Evolutionary conservation across 208 protist species (phyloP).

Genomic region (Lotmaria passim): DNA sequence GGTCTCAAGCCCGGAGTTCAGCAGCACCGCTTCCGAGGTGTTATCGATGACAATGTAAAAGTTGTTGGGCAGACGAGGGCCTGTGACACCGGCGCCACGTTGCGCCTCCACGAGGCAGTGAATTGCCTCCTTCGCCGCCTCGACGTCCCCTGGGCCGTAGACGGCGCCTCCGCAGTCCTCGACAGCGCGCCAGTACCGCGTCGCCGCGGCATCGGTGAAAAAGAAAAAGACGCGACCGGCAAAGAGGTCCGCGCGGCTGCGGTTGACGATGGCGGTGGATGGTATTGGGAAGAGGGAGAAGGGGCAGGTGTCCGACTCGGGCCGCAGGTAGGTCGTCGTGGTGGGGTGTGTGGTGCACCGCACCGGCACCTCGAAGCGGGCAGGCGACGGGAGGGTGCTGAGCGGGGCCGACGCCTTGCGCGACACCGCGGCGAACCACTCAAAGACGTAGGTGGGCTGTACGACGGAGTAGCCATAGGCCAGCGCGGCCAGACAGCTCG

Average conservation of each 20-base stretch:
- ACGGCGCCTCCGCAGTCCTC: constrained; percentile 41
- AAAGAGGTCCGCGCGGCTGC: constrained; percentile 56
- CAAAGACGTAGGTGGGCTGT: constrained; percentile 71
- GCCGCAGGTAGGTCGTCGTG: constrained; percentile 59
- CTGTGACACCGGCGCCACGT: constrained; percentile 1
- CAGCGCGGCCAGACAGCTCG: constrained; percentile 61
- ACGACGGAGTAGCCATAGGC: constrained; percentile 77
- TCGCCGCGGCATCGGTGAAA: constrained; percentile 46
- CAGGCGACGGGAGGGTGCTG: constrained; percentile 65
- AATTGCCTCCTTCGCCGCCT: constrained; percentile 35
- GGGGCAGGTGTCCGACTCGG: constrained; percentile 70
- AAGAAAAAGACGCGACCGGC: constrained; percentile 54
- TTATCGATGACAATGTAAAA: constrained; percentile 71
- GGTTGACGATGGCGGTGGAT: constrained; percentile 45
- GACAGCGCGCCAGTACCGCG: constrained; percentile 47
- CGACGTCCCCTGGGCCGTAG: constrained; percentile 34
- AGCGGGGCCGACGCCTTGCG: constrained; percentile 58
- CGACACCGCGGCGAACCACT: constrained; percentile 82
- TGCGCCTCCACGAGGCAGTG: constrained; percentile 32
- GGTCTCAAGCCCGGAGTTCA: constrained; percentile 35
- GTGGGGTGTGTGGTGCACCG: constrained; percentile 38
- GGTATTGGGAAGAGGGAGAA: constrained; percentile 83
- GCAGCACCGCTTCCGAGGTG: constrained; percentile 41
- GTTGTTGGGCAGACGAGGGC: constrained; percentile 26
- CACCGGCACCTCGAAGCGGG: constrained; percentile 66